A percentile compares a stretch with the other conserved stretches of the same genome.
Conservation (phyloP, 306 rosid species). For the Delonix regia region DNA sequence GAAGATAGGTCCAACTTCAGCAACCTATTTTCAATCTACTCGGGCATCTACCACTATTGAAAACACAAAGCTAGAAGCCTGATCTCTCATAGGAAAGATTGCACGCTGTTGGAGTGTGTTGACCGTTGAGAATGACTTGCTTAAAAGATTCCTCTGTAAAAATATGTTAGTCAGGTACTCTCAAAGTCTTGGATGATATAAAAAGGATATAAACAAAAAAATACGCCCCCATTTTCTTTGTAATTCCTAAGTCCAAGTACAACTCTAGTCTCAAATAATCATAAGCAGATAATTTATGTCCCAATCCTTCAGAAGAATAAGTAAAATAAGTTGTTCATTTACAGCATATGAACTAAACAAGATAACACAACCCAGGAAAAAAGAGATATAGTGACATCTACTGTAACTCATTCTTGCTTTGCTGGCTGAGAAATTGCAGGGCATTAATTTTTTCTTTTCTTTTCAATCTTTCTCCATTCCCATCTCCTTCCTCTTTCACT, state of each 20-base stretch:
- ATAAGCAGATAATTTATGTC: background rate
- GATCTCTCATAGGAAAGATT: background rate
- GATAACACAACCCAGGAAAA: background rate
- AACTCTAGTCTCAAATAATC: background rate
- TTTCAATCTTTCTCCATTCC: background rate
- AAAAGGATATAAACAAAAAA: background rate
- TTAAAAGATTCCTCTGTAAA: background rate
- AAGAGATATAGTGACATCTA: background rate
- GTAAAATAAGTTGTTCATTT: background rate
- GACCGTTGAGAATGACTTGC: background rate
- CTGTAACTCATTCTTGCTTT: background rate
- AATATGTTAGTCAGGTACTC: conserved; percentile 8
- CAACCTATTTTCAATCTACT: background rate
- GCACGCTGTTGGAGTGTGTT: background rate
- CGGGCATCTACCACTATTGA: background rate
- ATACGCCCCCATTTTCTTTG: background rate
- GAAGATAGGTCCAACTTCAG: conserved; percentile 17
- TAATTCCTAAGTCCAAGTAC: background rate
- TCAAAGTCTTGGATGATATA: background rate
- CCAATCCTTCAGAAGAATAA: background rate
- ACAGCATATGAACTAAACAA: background rate
- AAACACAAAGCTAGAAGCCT: background rate
- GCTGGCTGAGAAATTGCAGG: background rate
- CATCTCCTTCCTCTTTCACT: background rate
- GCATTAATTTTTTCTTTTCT: background rate